phyloP scores from a whole-genome alignment of 1,284 basidiomycete species.

The Malassezia caprae region DNA sequence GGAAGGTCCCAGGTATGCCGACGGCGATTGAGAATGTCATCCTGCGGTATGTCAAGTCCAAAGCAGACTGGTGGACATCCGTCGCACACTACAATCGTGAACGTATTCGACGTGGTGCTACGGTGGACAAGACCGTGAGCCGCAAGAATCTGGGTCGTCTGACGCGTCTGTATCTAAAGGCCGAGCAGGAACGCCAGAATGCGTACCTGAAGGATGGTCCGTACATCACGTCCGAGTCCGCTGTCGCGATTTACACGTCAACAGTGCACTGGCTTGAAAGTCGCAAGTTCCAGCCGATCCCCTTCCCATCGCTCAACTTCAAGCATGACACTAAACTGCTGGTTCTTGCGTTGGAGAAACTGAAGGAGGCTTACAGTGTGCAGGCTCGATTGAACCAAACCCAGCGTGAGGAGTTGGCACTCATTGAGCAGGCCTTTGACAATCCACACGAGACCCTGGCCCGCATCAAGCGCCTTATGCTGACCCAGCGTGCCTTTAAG shows the following conservation, averaged over 20 bases:
- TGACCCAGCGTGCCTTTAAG: constrained; percentile 48
- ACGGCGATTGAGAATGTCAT: constrained; percentile 99
- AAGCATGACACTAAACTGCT: constrained; percentile 48
- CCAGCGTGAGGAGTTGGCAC: constrained; percentile 46
- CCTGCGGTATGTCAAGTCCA: constrained; percentile 95
- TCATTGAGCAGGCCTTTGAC: constrained; percentile 48
- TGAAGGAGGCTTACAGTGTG: constrained; percentile 47
- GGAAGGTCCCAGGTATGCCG: constrained; percentile 95
- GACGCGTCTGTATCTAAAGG: constrained; percentile 56
- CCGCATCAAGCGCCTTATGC: constrained; percentile 47
- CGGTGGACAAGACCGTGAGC: constrained; percentile 97
- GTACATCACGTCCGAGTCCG: constrained; percentile 45
- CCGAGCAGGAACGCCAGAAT: constrained; percentile 47
- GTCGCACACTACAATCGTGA: constrained; percentile 85
- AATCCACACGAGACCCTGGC: constrained; percentile 48
- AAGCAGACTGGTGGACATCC: constrained; percentile 98
- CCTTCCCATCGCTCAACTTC: constrained; percentile 47
- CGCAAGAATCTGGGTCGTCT: constrained; percentile 88
- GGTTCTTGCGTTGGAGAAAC: constrained; percentile 43
- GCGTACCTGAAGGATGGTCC: constrained; percentile 47
- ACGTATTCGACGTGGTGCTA: constrained; percentile 87
- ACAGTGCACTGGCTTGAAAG: constrained; percentile 48
- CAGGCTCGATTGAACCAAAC: constrained; percentile 47
- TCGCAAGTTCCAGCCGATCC: constrained; percentile 46
- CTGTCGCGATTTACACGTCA: constrained; percentile 47